phyloP scores from a whole-genome alignment of 257 asterid genomes.

The Agastache rugosa region DNA sequence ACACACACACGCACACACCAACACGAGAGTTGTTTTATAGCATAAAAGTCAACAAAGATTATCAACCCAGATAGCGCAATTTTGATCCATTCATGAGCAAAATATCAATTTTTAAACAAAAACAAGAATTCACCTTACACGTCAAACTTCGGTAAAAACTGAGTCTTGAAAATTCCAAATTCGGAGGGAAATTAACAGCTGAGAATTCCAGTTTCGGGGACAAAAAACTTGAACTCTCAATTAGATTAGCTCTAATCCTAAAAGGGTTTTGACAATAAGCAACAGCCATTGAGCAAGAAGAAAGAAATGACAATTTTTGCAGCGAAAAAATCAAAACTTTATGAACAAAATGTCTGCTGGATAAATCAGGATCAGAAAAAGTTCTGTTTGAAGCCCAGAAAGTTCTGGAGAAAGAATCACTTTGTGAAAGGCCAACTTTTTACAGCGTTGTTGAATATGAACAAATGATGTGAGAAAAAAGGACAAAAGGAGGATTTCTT shows the following conservation, averaged over 20 bases:
- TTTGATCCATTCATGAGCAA: background rate
- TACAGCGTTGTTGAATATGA: conserved; percentile 6
- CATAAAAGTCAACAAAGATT: background rate
- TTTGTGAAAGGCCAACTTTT: background rate
- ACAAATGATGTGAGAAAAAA: conserved; percentile 26
- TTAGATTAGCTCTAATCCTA: conserved; percentile 43
- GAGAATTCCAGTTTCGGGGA: conserved; percentile 48
- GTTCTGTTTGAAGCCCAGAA: conserved; percentile 21
- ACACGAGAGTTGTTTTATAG: background rate
- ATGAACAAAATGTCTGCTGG: background rate
- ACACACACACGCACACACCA: background rate
- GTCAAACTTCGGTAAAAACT: conserved; percentile 40
- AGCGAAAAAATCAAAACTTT: conserved; percentile 11
- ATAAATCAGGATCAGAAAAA: background rate
- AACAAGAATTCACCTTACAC: conserved; percentile 46
- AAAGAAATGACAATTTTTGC: background rate
- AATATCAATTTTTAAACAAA: background rate
- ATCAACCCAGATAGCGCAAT: background rate
- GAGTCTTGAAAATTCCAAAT: conserved; percentile 47
- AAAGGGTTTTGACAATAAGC: conserved; percentile 51
- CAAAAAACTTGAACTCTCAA: conserved; percentile 46
- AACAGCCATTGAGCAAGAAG: conserved; percentile 52
- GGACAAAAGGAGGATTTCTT: conserved; percentile 28
- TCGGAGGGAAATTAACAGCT: conserved; percentile 47
- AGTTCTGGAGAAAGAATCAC: conserved; percentile 16